phyloP scores from a whole-genome alignment of 768 basidiomycete genomes.

The Naganishia randhawae region DNA sequence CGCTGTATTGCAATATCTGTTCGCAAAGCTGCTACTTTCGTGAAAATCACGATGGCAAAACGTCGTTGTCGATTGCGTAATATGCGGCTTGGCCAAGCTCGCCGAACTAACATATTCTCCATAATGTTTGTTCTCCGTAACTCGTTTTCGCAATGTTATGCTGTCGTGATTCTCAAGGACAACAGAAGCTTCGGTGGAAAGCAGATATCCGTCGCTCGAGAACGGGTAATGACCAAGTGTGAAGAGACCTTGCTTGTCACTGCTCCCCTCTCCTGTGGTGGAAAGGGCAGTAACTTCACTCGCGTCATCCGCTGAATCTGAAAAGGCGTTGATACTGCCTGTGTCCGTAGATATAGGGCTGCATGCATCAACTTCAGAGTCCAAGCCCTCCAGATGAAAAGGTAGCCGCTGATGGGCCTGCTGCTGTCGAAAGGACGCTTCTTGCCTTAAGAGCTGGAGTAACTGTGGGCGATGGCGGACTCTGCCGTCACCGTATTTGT shows the following conservation, averaged over 20 bases:
- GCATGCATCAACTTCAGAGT: not conserved
- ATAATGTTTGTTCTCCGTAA: not conserved
- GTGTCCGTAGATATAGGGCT: not conserved
- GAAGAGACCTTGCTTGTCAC: not conserved
- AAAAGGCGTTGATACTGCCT: not conserved
- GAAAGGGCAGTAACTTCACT: not conserved
- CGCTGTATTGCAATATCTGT: not conserved
- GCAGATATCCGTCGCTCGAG: no score
- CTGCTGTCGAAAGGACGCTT: not conserved
- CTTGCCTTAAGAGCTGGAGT: not conserved
- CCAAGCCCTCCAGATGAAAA: not conserved
- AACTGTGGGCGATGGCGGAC: constrained; percentile 3
- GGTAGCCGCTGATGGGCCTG: not conserved
- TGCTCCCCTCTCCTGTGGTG: no score
- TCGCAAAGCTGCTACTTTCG: not conserved
- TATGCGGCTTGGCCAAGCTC: no score
- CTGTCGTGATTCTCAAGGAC: constrained; percentile 5
- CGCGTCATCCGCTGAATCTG: constrained; percentile 17
- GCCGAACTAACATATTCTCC: no score
- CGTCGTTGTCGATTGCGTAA: no score
- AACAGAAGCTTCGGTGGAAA: not conserved
- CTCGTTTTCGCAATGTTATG: not conserved
- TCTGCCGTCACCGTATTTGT: constrained; percentile 20
- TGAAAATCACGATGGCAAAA: no score
- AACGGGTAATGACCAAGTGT: not conserved